Evolutionary conservation across 805 yeast genomes (phyloP), one percentile per base, ranked within the genome.

Genomic region (Barnettozyma siamensis): DNA sequence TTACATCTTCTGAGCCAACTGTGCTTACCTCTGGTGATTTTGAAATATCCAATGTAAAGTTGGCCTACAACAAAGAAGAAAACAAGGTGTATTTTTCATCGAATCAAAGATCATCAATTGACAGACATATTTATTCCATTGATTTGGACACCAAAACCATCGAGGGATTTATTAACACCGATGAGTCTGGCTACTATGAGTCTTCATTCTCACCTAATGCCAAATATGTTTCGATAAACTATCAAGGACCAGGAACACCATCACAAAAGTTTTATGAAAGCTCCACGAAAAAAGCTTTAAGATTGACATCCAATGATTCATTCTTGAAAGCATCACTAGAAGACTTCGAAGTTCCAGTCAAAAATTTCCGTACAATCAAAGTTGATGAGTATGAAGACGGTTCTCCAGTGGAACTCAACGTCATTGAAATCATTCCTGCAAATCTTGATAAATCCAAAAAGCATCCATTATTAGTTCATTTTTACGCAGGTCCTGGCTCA

Each of bases 401-500:
- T 5, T 66, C 71, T 1, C 45, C 45, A 7, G 51, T 78, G 31
- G 54, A 65, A 9, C 76, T 77, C 18, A 87, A 88, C 59, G 75
- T 79, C 11, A 69, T 78, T 45, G 96, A 89, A 59, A 82, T 86
- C 3, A 64, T 80, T 30, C 98, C 98, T 1, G 69, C 76, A 31
- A 66, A 72, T 48, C 91, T 91, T 57, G 75, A 86, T 54, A 65
- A 69, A n/a, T 56, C 63, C 6, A 51, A 53, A 31, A 62, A 53
- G 26, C 75, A 91, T 60, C 98, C 99, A 0, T 78, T 93, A 1
- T 70, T 93, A 45, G 93, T 93, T 54, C 88, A 75, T 57, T 88
- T 88, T n/a, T 93, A 93, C 57, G 97, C 95, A 21, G 99, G 99
- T 0, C 99, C 99, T 5, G 94, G 89, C 28, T 86, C 96, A 2